A percentile compares a stretch with the other conserved stretches of the same genome.
These are phyloP conservation scores for Kwoniella botswanensis DNA, from an alignment of 768 basidiomycete species.

Conservation along the genomic window DNA sequence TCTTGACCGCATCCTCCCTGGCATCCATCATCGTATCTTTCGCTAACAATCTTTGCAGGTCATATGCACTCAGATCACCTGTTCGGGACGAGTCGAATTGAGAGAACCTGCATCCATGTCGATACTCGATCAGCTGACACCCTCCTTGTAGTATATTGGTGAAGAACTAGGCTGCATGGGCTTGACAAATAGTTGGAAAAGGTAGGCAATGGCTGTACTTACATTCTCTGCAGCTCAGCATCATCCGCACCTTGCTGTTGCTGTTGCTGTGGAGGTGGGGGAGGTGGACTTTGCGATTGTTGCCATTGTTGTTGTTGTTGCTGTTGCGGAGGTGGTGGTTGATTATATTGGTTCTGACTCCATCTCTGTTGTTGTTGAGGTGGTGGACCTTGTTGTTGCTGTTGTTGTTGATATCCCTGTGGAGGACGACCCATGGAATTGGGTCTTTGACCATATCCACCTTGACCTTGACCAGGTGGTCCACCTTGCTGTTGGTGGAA, in stretches of 20 bases:
- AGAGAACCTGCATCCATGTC: conserved; percentile 40
- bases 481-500: conserved; percentile 29
- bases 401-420: conserved; percentile 28
- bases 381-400: conserved; percentile 25
- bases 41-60: conserved; percentile 52
- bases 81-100: conserved; percentile 52
- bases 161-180: too few relatives aligned
- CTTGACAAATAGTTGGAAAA: neutral
- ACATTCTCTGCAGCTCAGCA: conserved; percentile 45
- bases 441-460: conserved; percentile 14
- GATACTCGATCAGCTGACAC: too few relatives aligned
- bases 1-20: conserved; percentile 58
- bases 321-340: conserved; percentile 27
- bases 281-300: conserved; percentile 17
- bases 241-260: conserved; percentile 29
- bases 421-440: conserved; percentile 14
- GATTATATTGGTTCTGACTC: conserved; percentile 17
- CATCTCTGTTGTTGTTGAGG: conserved; percentile 23
- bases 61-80: conserved; percentile 52
- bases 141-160: too few relatives aligned
- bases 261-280: conserved; percentile 20
- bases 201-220: conserved; percentile 16
- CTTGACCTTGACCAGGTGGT: conserved; percentile 16
- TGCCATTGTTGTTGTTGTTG: conserved; percentile 17
- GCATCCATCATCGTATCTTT: conserved; percentile 56